These are phyloP conservation scores for Chaetomiaceae sp. DNA, from an alignment of 2,329 filamentous ascomycete genomes.

Conservation along the genomic window DNA sequence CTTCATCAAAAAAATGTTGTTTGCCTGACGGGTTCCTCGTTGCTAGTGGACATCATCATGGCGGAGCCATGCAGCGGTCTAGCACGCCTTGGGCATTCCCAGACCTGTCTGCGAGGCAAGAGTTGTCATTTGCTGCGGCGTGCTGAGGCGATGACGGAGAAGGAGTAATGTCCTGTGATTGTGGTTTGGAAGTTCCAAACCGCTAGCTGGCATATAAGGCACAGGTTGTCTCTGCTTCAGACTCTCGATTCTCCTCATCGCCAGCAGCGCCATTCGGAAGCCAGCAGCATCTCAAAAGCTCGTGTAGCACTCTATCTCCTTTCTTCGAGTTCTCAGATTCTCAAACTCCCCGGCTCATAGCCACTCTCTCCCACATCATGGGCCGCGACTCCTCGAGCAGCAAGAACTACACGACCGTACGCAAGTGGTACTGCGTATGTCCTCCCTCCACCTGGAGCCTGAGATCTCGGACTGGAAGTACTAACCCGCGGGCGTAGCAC, in stretches of 20 bases:
- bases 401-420: too few species aligned
- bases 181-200: background rate
- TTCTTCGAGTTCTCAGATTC: too few species aligned
- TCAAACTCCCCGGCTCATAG: too few species aligned
- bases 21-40: background rate
- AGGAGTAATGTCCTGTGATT: background rate
- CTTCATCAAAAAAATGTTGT: conserved; percentile 1
- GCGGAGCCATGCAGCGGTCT: conserved; percentile 13
- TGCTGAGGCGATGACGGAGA: conserved; percentile 2
- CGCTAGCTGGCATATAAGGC: background rate
- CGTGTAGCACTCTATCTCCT: too few species aligned
- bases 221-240: too few species aligned
- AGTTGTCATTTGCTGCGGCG: conserved; percentile 1
- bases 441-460: background rate
- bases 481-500: conserved; percentile 4
- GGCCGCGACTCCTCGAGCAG: too few species aligned
- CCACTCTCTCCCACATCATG: too few species aligned
- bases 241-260: too few species aligned
- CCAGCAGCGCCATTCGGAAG: too few species aligned
- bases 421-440: conserved; percentile 16
- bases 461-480: background rate
- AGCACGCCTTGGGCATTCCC: conserved; percentile 1
- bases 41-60: conserved; percentile 9
- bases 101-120: conserved; percentile 1
- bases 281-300: too few species aligned